Evolutionary conservation across 345 rosid genomes (phyloP).

Genomic region (Hibiscus syriacus): DNA sequence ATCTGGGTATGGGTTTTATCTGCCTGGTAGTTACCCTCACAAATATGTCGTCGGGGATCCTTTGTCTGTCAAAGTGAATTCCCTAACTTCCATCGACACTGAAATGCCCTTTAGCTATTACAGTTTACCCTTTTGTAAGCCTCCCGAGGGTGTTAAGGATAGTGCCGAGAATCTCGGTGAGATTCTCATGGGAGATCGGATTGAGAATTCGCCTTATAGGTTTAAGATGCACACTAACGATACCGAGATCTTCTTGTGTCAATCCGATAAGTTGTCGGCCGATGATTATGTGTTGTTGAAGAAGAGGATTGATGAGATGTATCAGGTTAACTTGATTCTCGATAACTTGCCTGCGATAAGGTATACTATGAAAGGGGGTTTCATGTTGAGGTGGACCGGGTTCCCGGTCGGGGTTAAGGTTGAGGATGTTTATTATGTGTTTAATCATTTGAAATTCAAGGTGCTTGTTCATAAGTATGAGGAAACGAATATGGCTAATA

Average conservation of each 20-base stretch:
- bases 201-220: slow-evolving; percentile 63
- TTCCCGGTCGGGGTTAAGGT: slow-evolving; percentile 59
- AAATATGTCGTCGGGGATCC: slow-evolving; percentile 35
- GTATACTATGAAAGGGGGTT: slow-evolving; percentile 48
- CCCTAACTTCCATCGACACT: slow-evolving; percentile 66
- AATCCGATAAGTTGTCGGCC: slow-evolving; percentile 33
- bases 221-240: slow-evolving; percentile 55
- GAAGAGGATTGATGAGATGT: slow-evolving; percentile 72
- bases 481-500: slow-evolving; percentile 50
- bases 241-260: slow-evolving; percentile 43
- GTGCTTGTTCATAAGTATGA: slow-evolving; percentile 74
- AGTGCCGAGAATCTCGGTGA: slow-evolving; percentile 76
- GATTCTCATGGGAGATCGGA: slow-evolving; percentile 72
- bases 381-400: slow-evolving; percentile 62
- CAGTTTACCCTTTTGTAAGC: slow-evolving; percentile 61
- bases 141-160: slow-evolving; percentile 58
- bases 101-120: slow-evolving; percentile 73
- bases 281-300: slow-evolving; percentile 50
- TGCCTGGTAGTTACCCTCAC: slow-evolving; percentile 69
- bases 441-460: slow-evolving; percentile 65
- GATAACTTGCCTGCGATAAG: slow-evolving; percentile 67
- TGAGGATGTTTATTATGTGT: slow-evolving; percentile 53
- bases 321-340: slow-evolving; percentile 70
- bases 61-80: slow-evolving; percentile 68
- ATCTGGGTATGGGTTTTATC: slow-evolving; percentile 45